These are phyloP conservation scores for Erysimum pusillum DNA, from an alignment of 441 rosid genomes.

Conservation along the genomic window DNA sequence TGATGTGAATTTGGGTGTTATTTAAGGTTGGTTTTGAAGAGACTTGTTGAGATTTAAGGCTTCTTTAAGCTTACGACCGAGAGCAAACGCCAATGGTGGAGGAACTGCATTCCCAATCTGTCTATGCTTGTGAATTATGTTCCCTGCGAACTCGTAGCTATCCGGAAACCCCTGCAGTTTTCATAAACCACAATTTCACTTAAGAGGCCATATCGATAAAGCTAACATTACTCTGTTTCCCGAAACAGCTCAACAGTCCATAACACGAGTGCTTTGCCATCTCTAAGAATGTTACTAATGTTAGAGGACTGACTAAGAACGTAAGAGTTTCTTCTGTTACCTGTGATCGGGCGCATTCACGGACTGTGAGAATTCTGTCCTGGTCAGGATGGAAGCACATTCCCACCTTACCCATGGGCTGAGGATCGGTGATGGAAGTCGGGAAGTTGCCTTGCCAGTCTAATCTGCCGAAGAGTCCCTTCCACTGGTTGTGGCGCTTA, in stretches of 20 bases:
- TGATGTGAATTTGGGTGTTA: neutral
- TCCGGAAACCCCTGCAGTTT: constrained; percentile 71
- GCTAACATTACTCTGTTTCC: neutral
- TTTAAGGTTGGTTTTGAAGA: neutral
- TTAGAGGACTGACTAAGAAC: neutral
- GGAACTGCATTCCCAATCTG: constrained; percentile 87
- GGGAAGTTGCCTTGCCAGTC: constrained; percentile 97
- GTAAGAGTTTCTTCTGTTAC: constrained; percentile 42
- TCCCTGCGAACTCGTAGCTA: constrained; percentile 60
- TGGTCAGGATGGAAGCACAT: constrained; percentile 95
- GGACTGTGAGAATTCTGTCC: constrained; percentile 84
- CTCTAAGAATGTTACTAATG: neutral
- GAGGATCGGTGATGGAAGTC: constrained; percentile 88
- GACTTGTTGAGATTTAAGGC: constrained; percentile 50
- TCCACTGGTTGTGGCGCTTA: constrained; percentile 82
- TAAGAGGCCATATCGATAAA: neutral
- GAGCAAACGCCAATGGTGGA: constrained; percentile 72
- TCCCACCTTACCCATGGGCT: constrained; percentile 95
- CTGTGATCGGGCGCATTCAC: constrained; percentile 93
- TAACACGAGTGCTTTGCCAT: neutral
- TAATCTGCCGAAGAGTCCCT: constrained; percentile 87
- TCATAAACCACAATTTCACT: neutral
- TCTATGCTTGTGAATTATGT: constrained; percentile 59
- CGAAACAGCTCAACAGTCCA: neutral
- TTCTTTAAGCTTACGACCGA: constrained; percentile 73